Evolutionary conservation across 768 basidiomycete species (phyloP).

Genomic region (Leccinum disarticulatum): DNA sequence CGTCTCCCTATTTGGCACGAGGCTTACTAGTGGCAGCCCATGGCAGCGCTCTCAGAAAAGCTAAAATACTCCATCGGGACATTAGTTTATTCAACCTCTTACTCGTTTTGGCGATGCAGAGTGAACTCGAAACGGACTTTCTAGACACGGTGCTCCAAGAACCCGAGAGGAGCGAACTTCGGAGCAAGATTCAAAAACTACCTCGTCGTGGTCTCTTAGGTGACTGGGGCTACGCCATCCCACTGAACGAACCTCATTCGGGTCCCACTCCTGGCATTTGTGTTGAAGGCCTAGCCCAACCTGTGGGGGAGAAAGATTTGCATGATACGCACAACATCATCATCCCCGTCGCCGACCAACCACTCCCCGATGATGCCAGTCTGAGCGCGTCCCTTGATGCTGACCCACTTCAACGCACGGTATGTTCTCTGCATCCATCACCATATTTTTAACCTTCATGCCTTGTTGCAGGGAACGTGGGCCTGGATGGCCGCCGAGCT

Average conservation of each 20-base stretch:
- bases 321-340: neutral
- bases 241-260: neutral
- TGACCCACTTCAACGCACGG: neutral
- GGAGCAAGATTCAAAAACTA: neutral
- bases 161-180: neutral
- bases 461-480: slow-evolving; percentile 1
- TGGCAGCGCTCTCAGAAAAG: neutral
- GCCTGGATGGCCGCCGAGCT: slow-evolving; percentile 10
- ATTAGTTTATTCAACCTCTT: slow-evolving; percentile 11
- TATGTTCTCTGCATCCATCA: too few relatives aligned
- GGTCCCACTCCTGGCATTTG: too few relatives aligned
- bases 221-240: slow-evolving; percentile 9
- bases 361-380: neutral
- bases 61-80: slow-evolving; percentile 1
- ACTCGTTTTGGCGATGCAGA: neutral
- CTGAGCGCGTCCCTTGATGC: neutral
- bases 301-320: neutral
- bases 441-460: too few relatives aligned
- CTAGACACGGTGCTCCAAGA: neutral
- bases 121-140: neutral
- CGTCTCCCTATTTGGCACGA: neutral
- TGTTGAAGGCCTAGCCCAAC: too few relatives aligned
- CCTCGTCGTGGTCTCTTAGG: neutral
- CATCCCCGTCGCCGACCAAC: neutral
- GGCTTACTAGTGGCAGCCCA: neutral